Percentiles rank a stretch among this genome's conserved stretches.
Evolutionary conservation across 2,329 filamentous ascomycete genomes (phyloP).

Genomic region (Sphaerulina musiva): DNA sequence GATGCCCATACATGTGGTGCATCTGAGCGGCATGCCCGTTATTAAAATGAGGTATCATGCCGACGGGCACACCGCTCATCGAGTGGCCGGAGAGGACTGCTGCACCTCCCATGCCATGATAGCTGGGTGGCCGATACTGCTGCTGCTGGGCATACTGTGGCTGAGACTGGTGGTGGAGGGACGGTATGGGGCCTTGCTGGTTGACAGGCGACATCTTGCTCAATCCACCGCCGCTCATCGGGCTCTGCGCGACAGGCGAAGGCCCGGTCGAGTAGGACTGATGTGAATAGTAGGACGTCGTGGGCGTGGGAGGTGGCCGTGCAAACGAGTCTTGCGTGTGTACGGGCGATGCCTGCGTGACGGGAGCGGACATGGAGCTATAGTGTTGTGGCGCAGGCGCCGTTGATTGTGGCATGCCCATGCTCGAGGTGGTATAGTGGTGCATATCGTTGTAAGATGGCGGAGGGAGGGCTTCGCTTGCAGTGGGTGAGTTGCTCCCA

Average conservation of each 20-base stretch:
- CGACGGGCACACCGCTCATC: conserved; percentile 49
- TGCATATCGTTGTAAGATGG: conserved; percentile 60
- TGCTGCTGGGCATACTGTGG: conserved; percentile 46
- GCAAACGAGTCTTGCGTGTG: conserved; percentile 53
- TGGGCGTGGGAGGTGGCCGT: conserved; percentile 53
- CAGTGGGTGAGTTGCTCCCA: conserved; percentile 53
- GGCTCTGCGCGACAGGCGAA: conserved; percentile 46
- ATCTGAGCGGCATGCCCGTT: conserved; percentile 58
- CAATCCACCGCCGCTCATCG: conserved; percentile 42
- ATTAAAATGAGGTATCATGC: conserved; percentile 53
- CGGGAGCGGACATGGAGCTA: conserved; percentile 36
- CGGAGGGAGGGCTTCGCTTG: conserved; percentile 56
- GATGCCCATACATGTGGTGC: conserved; percentile 57
- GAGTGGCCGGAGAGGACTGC: conserved; percentile 66
- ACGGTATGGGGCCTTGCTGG: conserved; percentile 39
- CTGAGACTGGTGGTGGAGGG: conserved; percentile 43
- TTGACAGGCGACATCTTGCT: conserved; percentile 50
- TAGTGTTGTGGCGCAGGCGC: conserved; percentile 41
- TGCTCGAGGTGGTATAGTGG: conserved; percentile 51
- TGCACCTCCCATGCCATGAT: conserved; percentile 58
- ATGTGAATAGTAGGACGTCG: conserved; percentile 57
- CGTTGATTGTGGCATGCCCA: conserved; percentile 51
- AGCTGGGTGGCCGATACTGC: conserved; percentile 44
- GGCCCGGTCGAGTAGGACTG: conserved; percentile 47
- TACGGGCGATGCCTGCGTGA: conserved; percentile 45